Base-by-base conservation (phyloP, 2,329 filamentous ascomycete genomes). In the Pseudopithomyces chartarum region DNA sequence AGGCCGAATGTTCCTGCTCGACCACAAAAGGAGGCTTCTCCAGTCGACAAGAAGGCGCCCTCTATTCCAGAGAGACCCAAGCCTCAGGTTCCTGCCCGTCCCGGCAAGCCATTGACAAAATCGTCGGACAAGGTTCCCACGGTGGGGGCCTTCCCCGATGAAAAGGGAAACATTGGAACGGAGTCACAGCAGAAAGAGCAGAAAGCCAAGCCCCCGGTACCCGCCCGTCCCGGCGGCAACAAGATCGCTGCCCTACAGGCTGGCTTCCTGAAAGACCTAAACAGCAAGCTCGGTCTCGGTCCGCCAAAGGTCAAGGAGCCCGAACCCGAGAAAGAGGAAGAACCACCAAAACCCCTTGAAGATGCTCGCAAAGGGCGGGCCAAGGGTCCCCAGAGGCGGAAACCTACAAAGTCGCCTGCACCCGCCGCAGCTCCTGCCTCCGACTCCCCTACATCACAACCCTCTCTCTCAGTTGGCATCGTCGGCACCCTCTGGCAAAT, bases 181-280 rank as follows among this genome's bases (percentile, higher is more conserved):
- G 74, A 79, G 12, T 67, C 78, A 3, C 69, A 79, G 15, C 74
- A 82, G 13, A 96, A 92, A 73, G 77, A 79, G 15, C 74, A 82
- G 12, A 96, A 92, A 73, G 77, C 85, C n/a, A 98, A 97, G 73
- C 93, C 95, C 4, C 85, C 87, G 0, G 85, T 98, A 2, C 93
- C 95, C 11, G 85, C 88, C 13, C 87, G 92, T 44, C 91, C 92
- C 2, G 83, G 84, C 42, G 91, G 91, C 10, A 86, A 87, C 67
- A 98, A 98, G 80, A 96, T 99, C 73, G 92, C 93, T 15, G 90
- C 91, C 22, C 80, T 99, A 32, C 92, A 96, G 76, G 91, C 91
- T 36, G 92, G 91, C 2, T 98, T 99, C 76, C 87, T 99, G 84
- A 92, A 88, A 43, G 94, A 98, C 70, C 80, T 99, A 40, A 97